Base-by-base conservation (phyloP, 441 rosid species). In the Pelargonium myrrhifolium region DNA sequence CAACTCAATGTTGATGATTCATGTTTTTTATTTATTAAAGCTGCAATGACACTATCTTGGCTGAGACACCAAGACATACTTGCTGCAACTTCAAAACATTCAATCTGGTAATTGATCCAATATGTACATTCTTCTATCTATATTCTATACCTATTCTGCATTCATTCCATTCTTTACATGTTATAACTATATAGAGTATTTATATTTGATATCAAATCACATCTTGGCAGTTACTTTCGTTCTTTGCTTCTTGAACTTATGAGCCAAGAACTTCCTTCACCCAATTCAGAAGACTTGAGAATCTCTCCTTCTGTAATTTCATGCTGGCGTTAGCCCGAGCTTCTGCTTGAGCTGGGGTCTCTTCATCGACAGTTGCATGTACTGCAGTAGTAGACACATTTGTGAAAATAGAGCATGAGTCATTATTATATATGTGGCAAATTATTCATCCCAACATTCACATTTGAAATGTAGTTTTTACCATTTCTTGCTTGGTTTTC, bases 261-360 rank as follows among this genome's bases (percentile, higher is more conserved):
- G 72, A 63, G 40, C 79, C 62, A 10, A 79, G 79, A 42, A 62
- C 53, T 26, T 69, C 58, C 43, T 72, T 62, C 63, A 71, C 49
- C 67, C 75, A 49, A 35, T 75, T 70, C 87, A 86, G 80, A 8
- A 84, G 35, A 14, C 47, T 26, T 1, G 75, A 74, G 70, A 83
- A 70, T n/a, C 71, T 81, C 62, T 76, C 85, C 82, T 51, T 72
- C 78, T 74, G 64, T 28, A 87, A 61, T 64, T 78, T 65, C 80
- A 43, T 65, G 62, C 71, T 77, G 49, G 86, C 90, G 20, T 68
- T 68, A 31, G 66, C 74, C 45, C 84, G 70, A 43, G 88, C 88
- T 70, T 81, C 74, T 0, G 86, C 82, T 75, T 87, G 90, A 56
- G 85, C 87, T 6, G 84, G 86, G 3, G 83, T 85, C 77, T 85